Percentiles rank a stretch among this genome's conserved stretches.
These are phyloP conservation scores for Geoglossum glabrum DNA, from an alignment of 495 filamentous ascomycete species.

Conservation along the genomic window DNA sequence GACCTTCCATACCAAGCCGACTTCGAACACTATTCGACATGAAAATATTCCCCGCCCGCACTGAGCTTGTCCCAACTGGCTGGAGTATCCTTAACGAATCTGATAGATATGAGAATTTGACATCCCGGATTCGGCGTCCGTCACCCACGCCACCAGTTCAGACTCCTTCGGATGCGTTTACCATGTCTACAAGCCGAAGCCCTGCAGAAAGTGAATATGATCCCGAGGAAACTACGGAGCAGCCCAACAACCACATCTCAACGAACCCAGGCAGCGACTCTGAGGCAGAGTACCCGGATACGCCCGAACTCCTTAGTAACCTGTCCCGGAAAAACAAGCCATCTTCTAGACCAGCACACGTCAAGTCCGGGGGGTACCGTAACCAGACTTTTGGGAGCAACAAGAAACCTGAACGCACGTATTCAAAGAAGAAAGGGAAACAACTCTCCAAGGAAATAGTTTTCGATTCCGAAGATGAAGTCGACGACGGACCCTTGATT, in stretches of 20 bases:
- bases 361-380: not conserved
- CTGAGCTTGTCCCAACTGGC: conserved; percentile 40
- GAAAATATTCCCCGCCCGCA: conserved; percentile 31
- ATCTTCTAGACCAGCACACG: not conserved
- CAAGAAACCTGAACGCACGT: not conserved
- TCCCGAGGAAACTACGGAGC: conserved; percentile 3
- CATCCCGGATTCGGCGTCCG: not conserved
- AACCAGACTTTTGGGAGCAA: not conserved
- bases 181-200: conserved; percentile 5
- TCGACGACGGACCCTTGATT: conserved; percentile 41
- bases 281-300: conserved; percentile 11
- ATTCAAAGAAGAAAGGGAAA: not conserved
- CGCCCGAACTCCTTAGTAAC: conserved; percentile 7
- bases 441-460: not conserved
- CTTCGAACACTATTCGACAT: conserved; percentile 55
- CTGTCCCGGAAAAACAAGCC: not conserved
- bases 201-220: conserved; percentile 13
- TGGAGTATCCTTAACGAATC: conserved; percentile 31
- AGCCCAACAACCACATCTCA: conserved; percentile 1
- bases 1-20: conserved; percentile 25
- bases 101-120: not conserved
- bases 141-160: not conserved
- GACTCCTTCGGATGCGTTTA: conserved; percentile 7
- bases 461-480: conserved; percentile 7
- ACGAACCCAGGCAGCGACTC: conserved; percentile 14